phyloP scores from a whole-genome alignment of 1,284 basidiomycete genomes.

The Ustilago curta region DNA sequence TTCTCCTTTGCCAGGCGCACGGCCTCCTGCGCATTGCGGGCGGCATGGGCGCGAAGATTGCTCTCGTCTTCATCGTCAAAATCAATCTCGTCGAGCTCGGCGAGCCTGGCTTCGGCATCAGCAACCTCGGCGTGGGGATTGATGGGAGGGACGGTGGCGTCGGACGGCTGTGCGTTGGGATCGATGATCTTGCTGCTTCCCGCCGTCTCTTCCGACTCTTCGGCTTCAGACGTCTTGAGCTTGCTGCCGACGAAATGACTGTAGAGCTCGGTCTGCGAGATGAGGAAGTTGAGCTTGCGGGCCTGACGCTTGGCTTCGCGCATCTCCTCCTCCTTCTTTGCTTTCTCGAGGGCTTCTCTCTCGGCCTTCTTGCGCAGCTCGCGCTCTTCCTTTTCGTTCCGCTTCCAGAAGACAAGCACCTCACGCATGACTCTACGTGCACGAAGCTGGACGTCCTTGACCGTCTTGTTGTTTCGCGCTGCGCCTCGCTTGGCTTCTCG shows the following conservation, averaged over 20 bases:
- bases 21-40: slow-evolving; percentile 89
- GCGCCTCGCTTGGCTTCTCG: slow-evolving; percentile 84
- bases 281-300: slow-evolving; percentile 97
- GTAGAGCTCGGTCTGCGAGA: slow-evolving; percentile 98
- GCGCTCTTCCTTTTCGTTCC: slow-evolving; percentile 91
- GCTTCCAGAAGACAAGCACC: slow-evolving; percentile 97
- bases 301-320: slow-evolving; percentile 94
- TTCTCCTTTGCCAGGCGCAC: slow-evolving; percentile 83
- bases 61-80: slow-evolving; percentile 95
- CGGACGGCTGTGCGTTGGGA: slow-evolving; percentile 45
- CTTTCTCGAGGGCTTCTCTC: slow-evolving; percentile 72
- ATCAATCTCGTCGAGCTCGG: slow-evolving; percentile 81
- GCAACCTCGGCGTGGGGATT: slow-evolving; percentile 75
- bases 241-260: slow-evolving; percentile 99
- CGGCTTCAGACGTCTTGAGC: slow-evolving; percentile 92
- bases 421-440: slow-evolving; percentile 83
- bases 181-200: slow-evolving; percentile 62
- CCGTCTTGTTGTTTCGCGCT: slow-evolving; percentile 82
- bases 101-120: slow-evolving; percentile 49
- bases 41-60: slow-evolving; percentile 88
- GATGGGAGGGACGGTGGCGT: slow-evolving; percentile 72
- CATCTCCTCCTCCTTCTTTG: slow-evolving; percentile 94
- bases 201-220: slow-evolving; percentile 77
- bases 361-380: slow-evolving; percentile 93
- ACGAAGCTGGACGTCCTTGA: slow-evolving; percentile 89